phyloP scores from a whole-genome alignment of 768 basidiomycete species.

The Obba rivulosa region DNA sequence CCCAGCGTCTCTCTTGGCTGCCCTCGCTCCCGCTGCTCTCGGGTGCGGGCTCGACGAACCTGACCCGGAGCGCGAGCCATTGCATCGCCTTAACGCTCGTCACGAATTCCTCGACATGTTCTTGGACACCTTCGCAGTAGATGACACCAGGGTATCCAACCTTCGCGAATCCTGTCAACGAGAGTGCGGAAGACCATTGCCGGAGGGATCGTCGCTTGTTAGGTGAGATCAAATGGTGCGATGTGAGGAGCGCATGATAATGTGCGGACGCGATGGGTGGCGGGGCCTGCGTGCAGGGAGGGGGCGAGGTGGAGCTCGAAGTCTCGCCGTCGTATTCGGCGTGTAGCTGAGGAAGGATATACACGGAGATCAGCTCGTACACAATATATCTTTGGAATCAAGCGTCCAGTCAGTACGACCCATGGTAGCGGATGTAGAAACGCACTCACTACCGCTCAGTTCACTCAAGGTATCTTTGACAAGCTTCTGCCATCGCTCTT shows the following conservation, averaged over 20 bases:
- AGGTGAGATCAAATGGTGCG: conserved; percentile 66
- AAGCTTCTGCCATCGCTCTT: conserved; percentile 42
- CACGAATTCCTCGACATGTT: conserved; percentile 58
- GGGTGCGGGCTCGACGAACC: conserved; percentile 49
- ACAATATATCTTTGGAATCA: conserved; percentile 45
- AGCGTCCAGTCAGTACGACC: background rate
- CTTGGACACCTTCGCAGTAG: conserved; percentile 54
- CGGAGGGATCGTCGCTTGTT: conserved; percentile 55
- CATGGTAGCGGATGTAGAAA: conserved; percentile 2
- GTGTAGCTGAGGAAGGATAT: conserved; percentile 55
- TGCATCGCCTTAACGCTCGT: conserved; percentile 69
- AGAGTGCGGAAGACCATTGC: conserved; percentile 50
- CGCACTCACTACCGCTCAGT: conserved; percentile 27
- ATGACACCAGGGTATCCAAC: conserved; percentile 73
- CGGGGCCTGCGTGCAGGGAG: background rate
- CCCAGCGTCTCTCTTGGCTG: conserved; percentile 33
- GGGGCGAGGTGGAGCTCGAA: background rate
- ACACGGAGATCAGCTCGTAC: conserved; percentile 52
- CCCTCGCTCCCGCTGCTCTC: conserved; percentile 2
- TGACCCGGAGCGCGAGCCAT: conserved; percentile 64
- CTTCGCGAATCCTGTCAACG: conserved; percentile 63
- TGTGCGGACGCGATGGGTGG: conserved; percentile 3
- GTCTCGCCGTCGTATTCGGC: conserved; percentile 1
- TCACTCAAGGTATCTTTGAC: conserved; percentile 35
- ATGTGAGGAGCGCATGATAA: conserved; percentile 64